Base-by-base conservation (phyloP, 148 eudicot species). In the Rhododendron vialii region DNA sequence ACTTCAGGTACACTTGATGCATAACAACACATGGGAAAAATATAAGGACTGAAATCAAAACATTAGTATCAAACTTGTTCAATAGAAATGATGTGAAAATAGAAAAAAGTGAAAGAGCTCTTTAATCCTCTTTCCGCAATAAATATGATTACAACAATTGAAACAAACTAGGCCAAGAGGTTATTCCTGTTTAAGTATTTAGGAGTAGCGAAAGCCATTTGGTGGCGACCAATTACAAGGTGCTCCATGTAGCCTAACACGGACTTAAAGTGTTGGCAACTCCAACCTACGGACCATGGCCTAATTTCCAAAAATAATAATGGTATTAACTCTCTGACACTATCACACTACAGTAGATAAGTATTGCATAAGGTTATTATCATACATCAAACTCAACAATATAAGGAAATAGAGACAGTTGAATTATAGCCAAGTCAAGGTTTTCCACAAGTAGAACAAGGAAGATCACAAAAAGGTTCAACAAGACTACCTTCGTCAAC, bases 401-500 rank as follows among this genome's bases (percentile, higher is more conserved):
- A 30, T 2, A 80, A 51, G 20, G 30, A 48, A 78, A 33, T 3
- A 35, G 47, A 35, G 41, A 38, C 0, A 55, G 28, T 81, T 81
- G 13, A 81, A 53, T 53, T 59, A 38, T 61, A 35, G 12, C 26
- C 22, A 59, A 59, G 14, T 82, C 50, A 59, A 57, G 0, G 73
- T 22, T 18, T 57, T 38, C 33, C 12, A n/a, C 61, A 26, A 28
- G 12, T 22, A 26, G 45, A 57, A 22, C 35, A 43, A 24, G 45
- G 18, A 47, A n/a, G 69, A 87, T 2, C 47, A 48, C 30, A 15
- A 17, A 30, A 48, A 43, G 35, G 18, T 18, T 17, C 80, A 78
- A 48, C 18, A 78, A 50, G 43, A 50, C 82, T 43, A 94, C 98
- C 96, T 93, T 95, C 28, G 84, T 36, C 55, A 88, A 82, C 84